Base-by-base conservation (phyloP, 2,329 filamentous ascomycete species). In the Fusarium sp. region DNA sequence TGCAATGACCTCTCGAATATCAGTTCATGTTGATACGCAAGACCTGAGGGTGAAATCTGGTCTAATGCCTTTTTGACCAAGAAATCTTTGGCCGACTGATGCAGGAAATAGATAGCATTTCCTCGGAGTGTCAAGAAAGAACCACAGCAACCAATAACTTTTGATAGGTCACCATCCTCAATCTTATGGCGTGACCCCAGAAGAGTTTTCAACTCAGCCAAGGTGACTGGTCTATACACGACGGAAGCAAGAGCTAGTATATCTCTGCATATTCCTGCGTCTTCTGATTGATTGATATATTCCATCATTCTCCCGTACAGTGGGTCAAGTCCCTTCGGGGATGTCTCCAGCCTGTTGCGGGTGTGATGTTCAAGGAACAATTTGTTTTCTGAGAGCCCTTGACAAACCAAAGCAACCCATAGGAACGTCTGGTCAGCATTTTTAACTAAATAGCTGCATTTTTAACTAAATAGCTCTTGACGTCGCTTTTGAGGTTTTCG, bases 331-430 rank as follows among this genome's bases (percentile, higher is more conserved):
- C 28, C 47, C 22, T 13, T n/a, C 0, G 47, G 47, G 3, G 18
- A n/a, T 10, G 0, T 10, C 8, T 50, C 15, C 7, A 50, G 4
- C 2, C 0, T 50, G 0, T 1, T 0, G 20, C 14, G 28, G 20
- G 28, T 50, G 3, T 50, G 47, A 13, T 11, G 0, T 13, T 50
- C 10, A 3, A 15, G 28, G 0, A 48, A 0, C 0, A 50, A 15
- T 0, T 13, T 50, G 10, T 0, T 0, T 3, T 50, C 47, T 3
- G 28, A 0, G 0, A 50, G 47, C 2, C 0, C 28, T 3, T 18
- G 28, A 3, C 47, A 50, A 5, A 50, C 47, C 15, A 50, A 9
- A 32, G 47, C 22, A 1, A 10, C 47, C 28, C 47, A 50, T 1
- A 50, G 22, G 0, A 50, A 32, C 10, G 47, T 50, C 24, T 26